Conservation (phyloP, 2,329 filamentous ascomycete genomes). For the Trichoderma lentiforme region DNA sequence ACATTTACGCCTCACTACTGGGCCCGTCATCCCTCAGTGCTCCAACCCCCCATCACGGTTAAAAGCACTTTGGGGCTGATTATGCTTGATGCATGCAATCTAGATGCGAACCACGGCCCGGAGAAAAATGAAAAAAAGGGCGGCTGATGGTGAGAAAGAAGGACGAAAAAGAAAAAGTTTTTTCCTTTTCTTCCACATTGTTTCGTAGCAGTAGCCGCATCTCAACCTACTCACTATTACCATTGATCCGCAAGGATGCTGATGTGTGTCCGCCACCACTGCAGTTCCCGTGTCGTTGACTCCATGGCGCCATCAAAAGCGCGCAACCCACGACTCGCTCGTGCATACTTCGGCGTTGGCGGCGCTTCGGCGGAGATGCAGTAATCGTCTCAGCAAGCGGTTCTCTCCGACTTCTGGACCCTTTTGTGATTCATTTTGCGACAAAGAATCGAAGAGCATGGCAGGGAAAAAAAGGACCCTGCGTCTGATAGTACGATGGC, state of each 20-base stretch:
- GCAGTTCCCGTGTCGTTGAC: not conserved
- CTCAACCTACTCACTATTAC: not conserved
- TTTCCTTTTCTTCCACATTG: not conserved
- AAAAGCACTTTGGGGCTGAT: not conserved
- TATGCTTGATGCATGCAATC: constrained; percentile 2
- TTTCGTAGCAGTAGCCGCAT: not conserved
- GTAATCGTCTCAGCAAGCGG: not conserved
- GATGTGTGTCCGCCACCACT: not conserved
- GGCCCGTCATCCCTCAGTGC: not conserved
- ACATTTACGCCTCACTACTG: not conserved
- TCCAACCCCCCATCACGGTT: not conserved
- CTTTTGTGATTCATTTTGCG: not conserved
- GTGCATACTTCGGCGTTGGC: constrained; percentile 11
- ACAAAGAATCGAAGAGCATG: not conserved
- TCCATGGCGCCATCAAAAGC: not conserved
- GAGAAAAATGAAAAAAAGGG: not conserved
- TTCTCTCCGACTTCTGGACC: not conserved
- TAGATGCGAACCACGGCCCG: not conserved
- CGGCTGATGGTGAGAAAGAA: not conserved
- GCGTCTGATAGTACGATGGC: not conserved
- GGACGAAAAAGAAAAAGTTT: not conserved
- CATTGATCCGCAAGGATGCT: not conserved
- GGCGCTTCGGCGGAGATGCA: constrained; percentile 8
- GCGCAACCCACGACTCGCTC: not conserved
- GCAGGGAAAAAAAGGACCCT: not conserved